Evolutionary conservation across 345 rosid genomes (phyloP).

Genomic region (Noccaea caerulescens): DNA sequence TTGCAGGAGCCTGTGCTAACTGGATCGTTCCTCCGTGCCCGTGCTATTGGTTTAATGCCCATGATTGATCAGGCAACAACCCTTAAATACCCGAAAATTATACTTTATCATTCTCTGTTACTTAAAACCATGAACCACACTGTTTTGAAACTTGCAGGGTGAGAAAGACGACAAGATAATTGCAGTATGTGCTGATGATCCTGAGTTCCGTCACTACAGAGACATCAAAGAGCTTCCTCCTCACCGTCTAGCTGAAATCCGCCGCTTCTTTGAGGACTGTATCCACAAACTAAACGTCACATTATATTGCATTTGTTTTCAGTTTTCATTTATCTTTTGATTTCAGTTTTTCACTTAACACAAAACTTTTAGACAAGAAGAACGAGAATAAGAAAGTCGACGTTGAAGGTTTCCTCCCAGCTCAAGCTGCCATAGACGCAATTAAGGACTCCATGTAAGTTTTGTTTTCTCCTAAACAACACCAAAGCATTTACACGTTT

Average conservation of each 20-base stretch:
- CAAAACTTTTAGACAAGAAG: conserved; percentile 71
- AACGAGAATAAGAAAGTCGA: conserved; percentile 96
- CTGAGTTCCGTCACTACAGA: conserved; percentile 91
- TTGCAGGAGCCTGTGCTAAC: conserved; percentile 89
- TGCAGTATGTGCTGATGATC: conserved; percentile 99
- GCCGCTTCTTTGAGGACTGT: conserved; percentile 99
- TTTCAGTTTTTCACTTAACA: conserved; percentile 34
- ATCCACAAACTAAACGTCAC: conserved; percentile 50
- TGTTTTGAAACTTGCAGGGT: conserved; percentile 56
- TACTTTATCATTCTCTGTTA: not conserved
- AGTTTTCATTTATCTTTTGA: not conserved
- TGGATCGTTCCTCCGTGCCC: conserved; percentile 93
- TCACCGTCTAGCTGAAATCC: conserved; percentile 96
- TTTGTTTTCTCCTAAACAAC: not conserved
- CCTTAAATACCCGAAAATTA: not conserved
- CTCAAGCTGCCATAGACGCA: conserved; percentile 72
- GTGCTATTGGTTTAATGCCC: conserved; percentile 98
- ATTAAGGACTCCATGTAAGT: conserved; percentile 91
- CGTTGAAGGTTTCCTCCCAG: conserved; percentile 91
- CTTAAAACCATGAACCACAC: conserved; percentile 19
- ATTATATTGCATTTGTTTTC: conserved; percentile 17
- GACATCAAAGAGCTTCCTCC: conserved; percentile 98
- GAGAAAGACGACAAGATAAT: conserved; percentile 98
- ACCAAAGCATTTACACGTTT: not conserved
- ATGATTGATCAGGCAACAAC: conserved; percentile 88